Evolutionary conservation across 768 basidiomycete genomes (phyloP).

Genomic region (Hysterangium stoloniferum): DNA sequence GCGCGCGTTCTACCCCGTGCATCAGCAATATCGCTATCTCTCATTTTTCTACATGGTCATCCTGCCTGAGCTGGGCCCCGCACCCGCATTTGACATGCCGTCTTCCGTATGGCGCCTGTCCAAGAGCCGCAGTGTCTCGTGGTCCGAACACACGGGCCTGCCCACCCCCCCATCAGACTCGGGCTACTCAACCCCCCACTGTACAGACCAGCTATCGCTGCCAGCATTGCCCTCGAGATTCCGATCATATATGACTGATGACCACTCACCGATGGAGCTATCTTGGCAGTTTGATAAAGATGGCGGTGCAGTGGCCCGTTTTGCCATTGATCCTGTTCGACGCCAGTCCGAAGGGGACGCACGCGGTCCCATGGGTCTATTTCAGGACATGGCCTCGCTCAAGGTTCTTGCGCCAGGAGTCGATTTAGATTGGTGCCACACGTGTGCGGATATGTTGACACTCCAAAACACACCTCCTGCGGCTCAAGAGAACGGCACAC

Average conservation of each 20-base stretch:
- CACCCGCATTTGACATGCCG: background rate
- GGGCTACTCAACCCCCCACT: too few relatives aligned
- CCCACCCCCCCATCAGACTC: too few relatives aligned
- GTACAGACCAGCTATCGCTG: too few relatives aligned
- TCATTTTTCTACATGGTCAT: conserved; percentile 3
- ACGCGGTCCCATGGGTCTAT: conserved; percentile 4
- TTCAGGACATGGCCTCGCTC: background rate
- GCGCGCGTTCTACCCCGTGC: conserved; percentile 1
- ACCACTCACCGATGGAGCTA: conserved; percentile 5
- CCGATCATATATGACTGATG: conserved; percentile 9
- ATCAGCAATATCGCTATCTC: conserved; percentile 6
- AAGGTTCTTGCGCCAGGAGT: background rate
- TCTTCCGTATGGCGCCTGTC: background rate
- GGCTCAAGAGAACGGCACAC: background rate
- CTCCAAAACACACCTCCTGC: background rate
- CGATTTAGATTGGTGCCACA: conserved; percentile 4
- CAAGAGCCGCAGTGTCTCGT: background rate
- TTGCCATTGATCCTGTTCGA: conserved; percentile 8
- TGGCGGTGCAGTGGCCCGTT: conserved; percentile 7
- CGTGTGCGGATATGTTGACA: background rate
- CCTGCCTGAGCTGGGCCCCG: background rate
- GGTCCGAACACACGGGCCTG: too few relatives aligned
- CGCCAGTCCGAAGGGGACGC: background rate
- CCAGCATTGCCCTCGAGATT: background rate
- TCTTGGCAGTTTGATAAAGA: conserved; percentile 5